Evolutionary conservation across 164 flowering plant genomes (phyloP).

Genomic region (Vitis vinifera): DNA sequence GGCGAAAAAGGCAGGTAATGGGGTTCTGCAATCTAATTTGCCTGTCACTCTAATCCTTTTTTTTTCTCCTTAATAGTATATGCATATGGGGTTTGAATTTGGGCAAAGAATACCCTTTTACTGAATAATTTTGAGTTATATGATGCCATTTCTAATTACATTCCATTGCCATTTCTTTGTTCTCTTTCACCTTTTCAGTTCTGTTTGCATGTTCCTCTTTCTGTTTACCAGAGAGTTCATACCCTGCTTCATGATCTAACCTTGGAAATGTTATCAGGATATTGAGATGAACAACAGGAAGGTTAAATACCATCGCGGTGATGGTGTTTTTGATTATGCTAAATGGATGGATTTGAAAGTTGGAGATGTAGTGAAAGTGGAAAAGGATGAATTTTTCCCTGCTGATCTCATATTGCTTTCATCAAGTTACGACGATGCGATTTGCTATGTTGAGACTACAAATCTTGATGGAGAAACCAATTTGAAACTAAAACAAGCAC

Average conservation of each 20-base stretch:
- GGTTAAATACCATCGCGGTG: slow-evolving; percentile 54
- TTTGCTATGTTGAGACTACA: slow-evolving; percentile 90
- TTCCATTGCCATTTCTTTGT: background rate
- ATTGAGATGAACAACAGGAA: slow-evolving; percentile 70
- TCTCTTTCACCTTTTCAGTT: background rate
- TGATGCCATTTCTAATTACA: no score
- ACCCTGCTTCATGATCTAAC: background rate
- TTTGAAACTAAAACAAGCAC: slow-evolving; percentile 72
- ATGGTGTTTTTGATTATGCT: slow-evolving; percentile 42
- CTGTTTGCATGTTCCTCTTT: background rate
- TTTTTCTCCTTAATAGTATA: no score
- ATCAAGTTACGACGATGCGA: slow-evolving; percentile 75
- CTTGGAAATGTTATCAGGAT: slow-evolving; percentile 42
- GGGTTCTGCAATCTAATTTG: background rate
- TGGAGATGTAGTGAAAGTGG: slow-evolving; percentile 75
- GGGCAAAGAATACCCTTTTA: no score
- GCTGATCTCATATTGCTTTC: slow-evolving; percentile 81
- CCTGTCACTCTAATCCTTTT: no score
- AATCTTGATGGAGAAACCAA: slow-evolving; percentile 94
- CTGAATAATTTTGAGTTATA: no score
- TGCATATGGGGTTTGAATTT: no score
- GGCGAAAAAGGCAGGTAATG: slow-evolving; percentile 63
- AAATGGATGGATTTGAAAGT: slow-evolving; percentile 72
- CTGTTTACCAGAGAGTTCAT: no score
- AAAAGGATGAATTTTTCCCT: slow-evolving; percentile 82